phyloP scores from a whole-genome alignment of 2,329 filamentous ascomycete genomes.

The Aspergillus terreus region DNA sequence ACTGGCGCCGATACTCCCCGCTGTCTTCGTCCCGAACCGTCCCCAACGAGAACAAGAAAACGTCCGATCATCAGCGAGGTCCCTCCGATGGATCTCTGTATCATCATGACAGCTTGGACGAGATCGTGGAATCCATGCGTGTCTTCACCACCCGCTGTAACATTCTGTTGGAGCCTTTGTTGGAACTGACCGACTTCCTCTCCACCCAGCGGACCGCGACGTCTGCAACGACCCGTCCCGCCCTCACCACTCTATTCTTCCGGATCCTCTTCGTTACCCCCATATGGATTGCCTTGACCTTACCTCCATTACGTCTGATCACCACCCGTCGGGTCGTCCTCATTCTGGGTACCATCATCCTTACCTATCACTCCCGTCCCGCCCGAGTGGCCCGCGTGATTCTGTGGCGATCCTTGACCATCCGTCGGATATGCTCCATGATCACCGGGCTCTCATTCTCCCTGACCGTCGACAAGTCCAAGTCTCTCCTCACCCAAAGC shows the following conservation, averaged over 20 bases:
- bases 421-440: constrained; percentile 65
- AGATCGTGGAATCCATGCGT: constrained; percentile 91
- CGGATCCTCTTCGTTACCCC: constrained; percentile 85
- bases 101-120: constrained; percentile 91
- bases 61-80: constrained; percentile 45
- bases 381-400: constrained; percentile 81
- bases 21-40: constrained; percentile 75
- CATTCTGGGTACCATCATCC: constrained; percentile 76
- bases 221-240: constrained; percentile 84
- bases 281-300: constrained; percentile 77
- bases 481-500: constrained; percentile 31
- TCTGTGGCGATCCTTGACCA: constrained; percentile 78
- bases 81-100: constrained; percentile 63
- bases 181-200: constrained; percentile 87
- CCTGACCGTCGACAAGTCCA: constrained; percentile 24
- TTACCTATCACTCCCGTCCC: constrained; percentile 90
- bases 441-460: constrained; percentile 76
- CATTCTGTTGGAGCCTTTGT: constrained; percentile 81
- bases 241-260: constrained; percentile 83
- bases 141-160: constrained; percentile 90
- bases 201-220: constrained; percentile 87
- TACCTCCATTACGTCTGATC: constrained; percentile 79
- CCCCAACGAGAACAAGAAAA: constrained; percentile 58
- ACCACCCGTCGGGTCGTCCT: constrained; percentile 81
- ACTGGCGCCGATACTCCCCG: constrained; percentile 82